Conservation (phyloP, 1,284 basidiomycete species). For the Vanrija sp. region DNA sequence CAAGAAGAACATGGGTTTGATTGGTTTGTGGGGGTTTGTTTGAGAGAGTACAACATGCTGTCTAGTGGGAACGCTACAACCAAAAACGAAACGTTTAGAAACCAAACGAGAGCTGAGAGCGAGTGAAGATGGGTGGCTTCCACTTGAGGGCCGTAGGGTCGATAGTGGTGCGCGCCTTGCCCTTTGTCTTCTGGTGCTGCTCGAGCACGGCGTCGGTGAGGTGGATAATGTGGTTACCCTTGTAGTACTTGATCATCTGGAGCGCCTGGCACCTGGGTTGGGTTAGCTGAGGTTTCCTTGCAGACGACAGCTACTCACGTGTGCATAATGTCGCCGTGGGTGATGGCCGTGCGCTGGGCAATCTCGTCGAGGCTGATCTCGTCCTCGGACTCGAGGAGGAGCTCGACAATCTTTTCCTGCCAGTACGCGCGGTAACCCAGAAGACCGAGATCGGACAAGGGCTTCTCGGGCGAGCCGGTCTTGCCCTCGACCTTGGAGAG, state of each 20-base stretch:
- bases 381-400: conserved; percentile 67
- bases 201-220: conserved; percentile 87
- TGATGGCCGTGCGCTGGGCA: conserved; percentile 93
- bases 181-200: conserved; percentile 77
- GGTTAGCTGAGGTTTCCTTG: background rate
- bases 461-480: conserved; percentile 96
- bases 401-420: conserved; percentile 93
- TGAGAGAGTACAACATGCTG: no score
- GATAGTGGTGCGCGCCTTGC: conserved; percentile 76
- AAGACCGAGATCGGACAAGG: conserved; percentile 88
- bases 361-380: conserved; percentile 93
- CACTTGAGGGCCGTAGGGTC: conserved; percentile 74
- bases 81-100: conserved; percentile 54
- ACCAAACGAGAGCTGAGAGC: conserved; percentile 83
- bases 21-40: no score
- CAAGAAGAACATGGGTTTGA: no score
- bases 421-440: conserved; percentile 94
- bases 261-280: conserved; percentile 77
- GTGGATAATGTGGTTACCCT: conserved; percentile 90
- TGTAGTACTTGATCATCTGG: conserved; percentile 94
- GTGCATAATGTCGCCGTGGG: conserved; percentile 94
- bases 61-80: no score
- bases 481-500: conserved; percentile 95
- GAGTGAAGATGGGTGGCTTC: conserved; percentile 90
- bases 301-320: conserved; percentile 60